A percentile compares a stretch with the other conserved stretches of the same genome.
phyloP scores from a whole-genome alignment of 2,329 filamentous ascomycete species.

The Claviceps sp. region DNA sequence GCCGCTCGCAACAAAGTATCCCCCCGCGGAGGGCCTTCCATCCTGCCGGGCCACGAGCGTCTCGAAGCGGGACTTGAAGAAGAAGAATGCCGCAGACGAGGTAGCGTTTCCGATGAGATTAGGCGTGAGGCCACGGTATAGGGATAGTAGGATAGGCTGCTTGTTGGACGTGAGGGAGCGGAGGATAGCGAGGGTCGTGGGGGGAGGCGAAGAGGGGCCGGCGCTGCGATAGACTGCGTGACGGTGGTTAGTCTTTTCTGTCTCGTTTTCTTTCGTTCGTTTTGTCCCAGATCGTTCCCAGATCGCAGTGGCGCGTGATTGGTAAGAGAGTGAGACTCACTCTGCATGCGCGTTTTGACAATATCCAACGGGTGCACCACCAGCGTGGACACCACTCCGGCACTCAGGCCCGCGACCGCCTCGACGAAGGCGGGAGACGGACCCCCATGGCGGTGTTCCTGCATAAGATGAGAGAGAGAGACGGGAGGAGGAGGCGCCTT shows the following conservation, averaged over 20 bases:
- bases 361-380: conserved; percentile 87
- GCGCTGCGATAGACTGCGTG: conserved; percentile 36
- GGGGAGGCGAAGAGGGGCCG: conserved; percentile 18
- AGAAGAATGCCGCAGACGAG: conserved; percentile 88
- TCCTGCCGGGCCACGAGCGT: conserved; percentile 22
- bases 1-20: conserved; percentile 74
- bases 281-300: background rate
- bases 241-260: background rate
- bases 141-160: conserved; percentile 44
- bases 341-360: conserved; percentile 90
- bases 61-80: conserved; percentile 51
- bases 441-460: conserved; percentile 37
- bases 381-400: conserved; percentile 75
- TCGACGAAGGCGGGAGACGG: conserved; percentile 71
- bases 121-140: conserved; percentile 81
- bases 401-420: conserved; percentile 77
- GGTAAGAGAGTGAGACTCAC: conserved; percentile 27
- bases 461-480: conserved; percentile 25
- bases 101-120: conserved; percentile 85
- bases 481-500: background rate
- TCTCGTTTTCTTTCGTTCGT: background rate
- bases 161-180: conserved; percentile 35
- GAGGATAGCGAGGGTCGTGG: conserved; percentile 39
- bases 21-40: conserved; percentile 32
- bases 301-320: too few relatives aligned